Evolutionary conservation across 2,329 filamentous ascomycete genomes (phyloP), one percentile per base, ranked within the genome.

Genomic region (Davidsoniella virescens): DNA sequence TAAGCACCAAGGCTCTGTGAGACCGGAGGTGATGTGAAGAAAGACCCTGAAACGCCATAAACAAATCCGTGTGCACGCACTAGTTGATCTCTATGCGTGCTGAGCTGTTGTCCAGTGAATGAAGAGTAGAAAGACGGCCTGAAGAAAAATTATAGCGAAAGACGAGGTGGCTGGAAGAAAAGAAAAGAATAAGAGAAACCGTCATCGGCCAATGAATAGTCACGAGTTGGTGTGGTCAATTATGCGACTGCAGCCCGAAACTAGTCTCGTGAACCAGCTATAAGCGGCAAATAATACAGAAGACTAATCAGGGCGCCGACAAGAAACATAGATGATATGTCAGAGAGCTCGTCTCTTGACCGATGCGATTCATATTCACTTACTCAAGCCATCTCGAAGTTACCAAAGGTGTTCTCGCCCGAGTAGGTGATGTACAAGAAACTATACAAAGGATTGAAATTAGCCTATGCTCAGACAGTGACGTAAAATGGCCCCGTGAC

Each of bases 381-480:
- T 14, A 53, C 50, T 64, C 61, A 69, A 49, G 59, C 63, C 53
- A 62, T 62, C 61, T 71, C 63, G 55, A 66, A 65, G 40, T 56
- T 64, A 63, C 92, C 92, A 64, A 98, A 98, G 50, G 92, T 98
- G 76, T 96, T 98, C 79, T 96, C 92, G 70, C 92, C 92, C 47
- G 90, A 96, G 76, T 94, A 94, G 60, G 90, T 96, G 71, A 98
- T 98, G 74, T 98, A 98, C 54, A 98, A 76, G 75, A 96, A 94
- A 47, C 86, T 87, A 61, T 38, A 48, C 33, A 23, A 2, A 25
- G 7, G 49, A 41, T 50, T 60, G 55, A 60, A 20, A 57, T 49
- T 36, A 49, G 6, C 5, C 7, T 33, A 8, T 33, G 26, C 10
- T 33, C 6, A 9, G 1, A 4, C 20, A 20, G 20, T 20, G 20